Conservation (phyloP, 106 monocot species). For the Dactylorhiza incarnata region DNA sequence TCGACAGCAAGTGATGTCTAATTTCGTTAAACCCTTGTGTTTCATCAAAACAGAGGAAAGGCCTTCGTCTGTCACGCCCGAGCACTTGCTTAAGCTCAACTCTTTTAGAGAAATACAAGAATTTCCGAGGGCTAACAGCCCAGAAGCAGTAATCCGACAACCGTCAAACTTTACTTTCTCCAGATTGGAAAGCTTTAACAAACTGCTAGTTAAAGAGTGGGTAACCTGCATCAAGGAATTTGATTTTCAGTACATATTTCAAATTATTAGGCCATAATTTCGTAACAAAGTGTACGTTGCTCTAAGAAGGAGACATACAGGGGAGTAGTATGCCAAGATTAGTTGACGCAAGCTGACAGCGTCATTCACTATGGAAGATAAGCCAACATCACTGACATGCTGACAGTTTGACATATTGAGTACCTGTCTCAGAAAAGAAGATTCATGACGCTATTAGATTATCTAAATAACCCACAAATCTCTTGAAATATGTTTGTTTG, state of each 20-base stretch:
- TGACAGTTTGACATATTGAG: constrained; percentile 56
- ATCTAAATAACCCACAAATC: not conserved
- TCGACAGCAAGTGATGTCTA: constrained; percentile 81
- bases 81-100: constrained; percentile 75
- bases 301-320: constrained; percentile 33
- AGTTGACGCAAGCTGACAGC: constrained; percentile 41
- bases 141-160: constrained; percentile 34
- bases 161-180: constrained; percentile 60
- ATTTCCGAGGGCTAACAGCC: constrained; percentile 36
- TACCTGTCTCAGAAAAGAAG: constrained; percentile 18
- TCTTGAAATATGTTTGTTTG: too few species aligned
- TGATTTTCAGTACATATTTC: not conserved
- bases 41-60: constrained; percentile 42
- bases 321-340: constrained; percentile 37
- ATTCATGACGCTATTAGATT: not conserved
- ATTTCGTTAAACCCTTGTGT: constrained; percentile 47
- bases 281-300: not conserved
- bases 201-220: constrained; percentile 25
- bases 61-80: constrained; percentile 64
- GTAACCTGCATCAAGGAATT: constrained; percentile 32
- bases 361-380: constrained; percentile 32
- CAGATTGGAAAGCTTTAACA: constrained; percentile 35
- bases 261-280: not conserved
- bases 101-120: constrained; percentile 42
- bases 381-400: constrained; percentile 32